Conservation (phyloP, 768 basidiomycete genomes). For the Boletus reticuloceps region DNA sequence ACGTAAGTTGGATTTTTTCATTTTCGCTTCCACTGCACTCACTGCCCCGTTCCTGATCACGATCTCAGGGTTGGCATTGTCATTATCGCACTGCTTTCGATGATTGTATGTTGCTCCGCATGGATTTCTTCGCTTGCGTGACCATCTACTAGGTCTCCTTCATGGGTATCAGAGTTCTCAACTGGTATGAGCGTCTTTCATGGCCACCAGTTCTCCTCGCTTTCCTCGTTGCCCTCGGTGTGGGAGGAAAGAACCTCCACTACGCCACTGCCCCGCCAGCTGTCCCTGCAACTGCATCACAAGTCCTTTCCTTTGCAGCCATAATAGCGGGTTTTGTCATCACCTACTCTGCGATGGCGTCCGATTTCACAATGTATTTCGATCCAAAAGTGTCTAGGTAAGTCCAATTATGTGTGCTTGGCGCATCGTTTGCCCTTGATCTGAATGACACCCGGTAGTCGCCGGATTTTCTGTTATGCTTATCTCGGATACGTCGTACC, state of each 20-base stretch:
- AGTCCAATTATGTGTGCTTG: neutral
- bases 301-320: conserved; percentile 63
- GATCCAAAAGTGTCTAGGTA: conserved; percentile 57
- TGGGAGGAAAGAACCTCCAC: conserved; percentile 69
- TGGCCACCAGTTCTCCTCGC: conserved; percentile 81
- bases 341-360: conserved; percentile 56
- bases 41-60: conserved; percentile 5
- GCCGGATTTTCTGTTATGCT: conserved; percentile 60
- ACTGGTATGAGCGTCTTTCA: conserved; percentile 68
- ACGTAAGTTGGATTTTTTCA: conserved; percentile 33
- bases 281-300: conserved; percentile 50
- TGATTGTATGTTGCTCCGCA: conserved; percentile 43
- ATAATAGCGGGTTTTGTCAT: conserved; percentile 73
- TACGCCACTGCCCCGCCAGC: conserved; percentile 44
- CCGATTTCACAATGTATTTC: conserved; percentile 78
- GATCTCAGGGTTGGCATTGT: conserved; percentile 71
- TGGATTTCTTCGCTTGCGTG: neutral
- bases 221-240: conserved; percentile 66
- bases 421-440: neutral
- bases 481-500: conserved; percentile 65
- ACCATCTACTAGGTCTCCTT: conserved; percentile 49
- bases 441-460: conserved; percentile 34
- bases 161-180: conserved; percentile 63
- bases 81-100: conserved; percentile 66
- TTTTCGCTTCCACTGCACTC: conserved; percentile 2